Evolutionary conservation across 2,329 filamentous ascomycete genomes (phyloP).

Genomic region (Microcyclosporella mali): DNA sequence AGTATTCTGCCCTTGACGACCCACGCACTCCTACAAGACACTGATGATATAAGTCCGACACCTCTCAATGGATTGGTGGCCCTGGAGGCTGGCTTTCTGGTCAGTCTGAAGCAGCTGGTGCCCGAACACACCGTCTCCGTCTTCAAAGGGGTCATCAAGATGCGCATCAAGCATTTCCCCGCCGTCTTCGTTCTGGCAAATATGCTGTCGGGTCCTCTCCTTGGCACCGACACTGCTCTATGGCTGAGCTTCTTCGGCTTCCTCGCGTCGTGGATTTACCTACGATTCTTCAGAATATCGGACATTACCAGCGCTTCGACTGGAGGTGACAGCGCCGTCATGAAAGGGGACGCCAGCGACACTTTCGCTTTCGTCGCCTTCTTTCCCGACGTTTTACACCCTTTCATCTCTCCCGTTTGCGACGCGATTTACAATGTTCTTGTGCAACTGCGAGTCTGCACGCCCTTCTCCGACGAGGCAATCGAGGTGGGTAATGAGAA

Average conservation of each 20-base stretch:
- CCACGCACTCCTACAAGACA: background rate
- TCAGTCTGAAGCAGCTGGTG: constrained; percentile 95
- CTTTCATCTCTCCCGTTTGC: constrained; percentile 66
- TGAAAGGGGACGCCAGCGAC: constrained; percentile 89
- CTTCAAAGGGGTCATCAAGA: constrained; percentile 78
- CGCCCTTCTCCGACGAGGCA: constrained; percentile 76
- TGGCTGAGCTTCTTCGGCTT: constrained; percentile 77
- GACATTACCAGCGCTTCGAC: constrained; percentile 37
- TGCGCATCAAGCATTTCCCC: constrained; percentile 77
- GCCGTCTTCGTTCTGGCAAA: constrained; percentile 70
- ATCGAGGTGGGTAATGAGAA: constrained; percentile 67
- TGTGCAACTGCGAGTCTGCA: constrained; percentile 70
- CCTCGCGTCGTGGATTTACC: constrained; percentile 85
- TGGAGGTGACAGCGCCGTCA: constrained; percentile 47
- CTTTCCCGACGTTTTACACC: constrained; percentile 77
- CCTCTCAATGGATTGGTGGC: constrained; percentile 84
- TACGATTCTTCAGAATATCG: constrained; percentile 86
- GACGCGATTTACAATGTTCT: constrained; percentile 69
- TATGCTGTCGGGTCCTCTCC: constrained; percentile 56
- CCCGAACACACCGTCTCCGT: constrained; percentile 95
- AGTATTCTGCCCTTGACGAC: constrained; percentile 25
- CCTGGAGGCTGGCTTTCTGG: constrained; percentile 86
- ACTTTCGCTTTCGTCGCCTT: constrained; percentile 95
- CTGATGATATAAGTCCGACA: constrained; percentile 50
- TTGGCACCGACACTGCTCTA: constrained; percentile 69